Conservation (phyloP, 1,284 basidiomycete species). For the Agaricales sp. region DNA sequence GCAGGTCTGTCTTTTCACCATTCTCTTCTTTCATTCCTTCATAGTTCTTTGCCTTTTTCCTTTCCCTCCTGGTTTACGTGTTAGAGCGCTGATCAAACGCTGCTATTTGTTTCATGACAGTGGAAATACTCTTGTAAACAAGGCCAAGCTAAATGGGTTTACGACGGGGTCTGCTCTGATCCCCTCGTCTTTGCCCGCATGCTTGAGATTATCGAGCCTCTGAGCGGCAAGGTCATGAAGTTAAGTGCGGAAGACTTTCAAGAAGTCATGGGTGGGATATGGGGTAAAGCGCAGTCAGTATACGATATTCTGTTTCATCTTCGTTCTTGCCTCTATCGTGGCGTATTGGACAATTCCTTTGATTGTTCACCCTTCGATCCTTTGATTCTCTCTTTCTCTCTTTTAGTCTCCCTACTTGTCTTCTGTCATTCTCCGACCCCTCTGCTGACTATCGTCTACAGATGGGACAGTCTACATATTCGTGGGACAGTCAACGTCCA, state of each 20-base stretch:
- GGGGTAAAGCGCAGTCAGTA: constrained; percentile 4
- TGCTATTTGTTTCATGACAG: too few relatives aligned
- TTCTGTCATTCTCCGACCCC: constrained; percentile 7
- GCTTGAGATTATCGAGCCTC: constrained; percentile 32
- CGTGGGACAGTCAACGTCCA: constrained; percentile 37
- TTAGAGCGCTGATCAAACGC: too few relatives aligned
- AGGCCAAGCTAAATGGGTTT: constrained; percentile 36
- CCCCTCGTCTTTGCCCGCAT: constrained; percentile 40
- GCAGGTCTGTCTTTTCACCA: constrained; percentile 20
- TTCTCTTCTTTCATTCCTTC: constrained; percentile 2
- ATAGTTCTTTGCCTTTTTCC: constrained; percentile 7
- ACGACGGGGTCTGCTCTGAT: constrained; percentile 45
- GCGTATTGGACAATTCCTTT: not conserved
- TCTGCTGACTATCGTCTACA: constrained; percentile 12
- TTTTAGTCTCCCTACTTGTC: too few relatives aligned
- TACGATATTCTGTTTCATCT: not conserved
- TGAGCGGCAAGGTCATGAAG: constrained; percentile 42
- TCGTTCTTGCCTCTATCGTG: not conserved
- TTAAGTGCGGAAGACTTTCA: constrained; percentile 33
- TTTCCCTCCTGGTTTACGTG: too few relatives aligned
- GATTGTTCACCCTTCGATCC: constrained; percentile 17
- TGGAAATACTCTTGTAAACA: constrained; percentile 45
- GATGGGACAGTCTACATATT: constrained; percentile 30
- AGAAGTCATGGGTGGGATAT: constrained; percentile 21
- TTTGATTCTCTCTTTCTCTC: too few relatives aligned